Evolutionary conservation across 805 yeast species (phyloP).

Genomic region (Yamadazyma takamatsuzukensis): DNA sequence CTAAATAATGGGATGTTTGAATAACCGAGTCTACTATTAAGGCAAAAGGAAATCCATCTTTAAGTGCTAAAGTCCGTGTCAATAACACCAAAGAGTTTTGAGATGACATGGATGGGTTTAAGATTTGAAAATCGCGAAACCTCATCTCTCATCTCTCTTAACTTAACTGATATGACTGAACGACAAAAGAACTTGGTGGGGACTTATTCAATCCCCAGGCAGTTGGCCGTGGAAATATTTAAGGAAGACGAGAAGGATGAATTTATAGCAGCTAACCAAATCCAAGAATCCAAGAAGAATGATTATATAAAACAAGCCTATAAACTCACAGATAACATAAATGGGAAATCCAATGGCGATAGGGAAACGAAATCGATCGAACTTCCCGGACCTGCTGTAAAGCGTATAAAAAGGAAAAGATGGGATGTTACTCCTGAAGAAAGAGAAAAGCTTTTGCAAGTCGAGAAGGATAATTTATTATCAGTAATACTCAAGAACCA

Average conservation of each 20-base stretch:
- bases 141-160: constrained; percentile 4
- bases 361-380: background rate
- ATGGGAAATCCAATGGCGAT: constrained; percentile 7
- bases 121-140: background rate
- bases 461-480: constrained; percentile 1
- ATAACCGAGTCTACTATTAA: constrained; percentile 65
- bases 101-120: constrained; percentile 26
- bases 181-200: constrained; percentile 24
- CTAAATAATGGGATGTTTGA: constrained; percentile 59
- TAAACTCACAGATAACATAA: constrained; percentile 22
- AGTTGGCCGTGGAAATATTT: constrained; percentile 23
- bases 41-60: constrained; percentile 72
- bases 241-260: constrained; percentile 20
- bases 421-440: constrained; percentile 46
- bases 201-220: constrained; percentile 27
- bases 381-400: background rate
- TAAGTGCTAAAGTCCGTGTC: constrained; percentile 61
- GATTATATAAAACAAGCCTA: constrained; percentile 29
- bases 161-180: constrained; percentile 9
- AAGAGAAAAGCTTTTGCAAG: constrained; percentile 13
- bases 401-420: constrained; percentile 23
- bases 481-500: constrained; percentile 7
- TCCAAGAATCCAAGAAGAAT: constrained; percentile 15
- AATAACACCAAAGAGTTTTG: constrained; percentile 50
- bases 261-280: constrained; percentile 10